A percentile compares a stretch with the other conserved stretches of the same genome.
Evolutionary conservation across 352 stramenopile genomes (phyloP).

Genomic region (Phytopythium aichiense): DNA sequence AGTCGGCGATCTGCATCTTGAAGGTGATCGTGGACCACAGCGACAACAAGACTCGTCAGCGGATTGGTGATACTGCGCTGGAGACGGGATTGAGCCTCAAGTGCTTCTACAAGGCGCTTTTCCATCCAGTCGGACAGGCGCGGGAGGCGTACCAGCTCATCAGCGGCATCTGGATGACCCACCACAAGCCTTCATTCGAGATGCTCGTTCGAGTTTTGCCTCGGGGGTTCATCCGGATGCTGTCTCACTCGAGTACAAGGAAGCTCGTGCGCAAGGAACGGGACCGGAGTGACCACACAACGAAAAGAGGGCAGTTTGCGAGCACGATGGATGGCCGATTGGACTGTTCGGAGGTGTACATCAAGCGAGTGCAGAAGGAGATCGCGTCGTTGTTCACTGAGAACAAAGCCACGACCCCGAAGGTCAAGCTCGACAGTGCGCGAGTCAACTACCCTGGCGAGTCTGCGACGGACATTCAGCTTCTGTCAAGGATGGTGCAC

Average conservation of each 20-base stretch:
- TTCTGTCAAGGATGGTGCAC: constrained; percentile 60
- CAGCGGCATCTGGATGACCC: constrained; percentile 67
- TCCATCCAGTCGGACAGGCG: constrained; percentile 46
- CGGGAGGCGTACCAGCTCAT: constrained; percentile 76
- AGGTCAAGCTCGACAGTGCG: constrained; percentile 43
- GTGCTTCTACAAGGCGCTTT: constrained; percentile 66
- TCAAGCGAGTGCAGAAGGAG: constrained; percentile 63
- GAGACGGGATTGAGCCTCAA: constrained; percentile 54
- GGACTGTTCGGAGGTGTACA: constrained; percentile 55
- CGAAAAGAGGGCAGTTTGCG: constrained; percentile 21
- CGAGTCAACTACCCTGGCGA: constrained; percentile 74
- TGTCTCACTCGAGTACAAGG: constrained; percentile 47
- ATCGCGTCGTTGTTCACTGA: constrained; percentile 40
- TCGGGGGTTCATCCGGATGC: constrained; percentile 73
- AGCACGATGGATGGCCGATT: constrained; percentile 13
- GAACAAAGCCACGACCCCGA: constrained; percentile 12
- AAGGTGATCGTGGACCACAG: constrained; percentile 71
- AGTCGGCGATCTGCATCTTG: constrained; percentile 52
- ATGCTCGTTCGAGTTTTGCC: constrained; percentile 62
- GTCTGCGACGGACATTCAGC: constrained; percentile 56
- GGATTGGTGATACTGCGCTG: constrained; percentile 71
- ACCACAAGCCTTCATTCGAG: constrained; percentile 72
- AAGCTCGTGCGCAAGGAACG: constrained; percentile 63
- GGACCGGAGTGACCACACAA: constrained; percentile 13
- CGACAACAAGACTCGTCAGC: constrained; percentile 48